Conservation (phyloP, 257 asterid genomes). For the Ligustrum vulgare region DNA sequence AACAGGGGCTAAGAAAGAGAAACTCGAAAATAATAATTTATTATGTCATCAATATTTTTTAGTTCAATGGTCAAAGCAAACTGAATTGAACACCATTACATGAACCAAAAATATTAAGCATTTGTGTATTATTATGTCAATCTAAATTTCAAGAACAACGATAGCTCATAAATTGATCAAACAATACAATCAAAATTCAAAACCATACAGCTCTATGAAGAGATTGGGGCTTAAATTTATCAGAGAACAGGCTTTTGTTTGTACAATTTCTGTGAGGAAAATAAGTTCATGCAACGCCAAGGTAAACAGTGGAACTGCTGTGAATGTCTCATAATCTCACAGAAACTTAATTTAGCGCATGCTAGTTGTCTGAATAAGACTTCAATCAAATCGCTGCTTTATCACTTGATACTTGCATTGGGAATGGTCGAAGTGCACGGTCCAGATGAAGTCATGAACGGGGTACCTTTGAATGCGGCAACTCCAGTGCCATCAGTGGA, state of each 20-base stretch:
- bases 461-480: constrained; percentile 83
- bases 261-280: not conserved
- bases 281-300: too few relatives aligned
- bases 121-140: too few relatives aligned
- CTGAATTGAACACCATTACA: too few relatives aligned
- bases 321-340: too few relatives aligned
- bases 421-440: constrained; percentile 81
- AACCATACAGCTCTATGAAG: not conserved
- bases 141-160: not conserved
- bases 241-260: not conserved
- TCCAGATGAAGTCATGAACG: constrained; percentile 89
- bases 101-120: too few relatives aligned
- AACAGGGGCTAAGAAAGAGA: too few relatives aligned
- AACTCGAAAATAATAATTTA: too few relatives aligned
- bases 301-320: too few relatives aligned
- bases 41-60: too few relatives aligned
- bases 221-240: not conserved
- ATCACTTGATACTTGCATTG: constrained; percentile 62
- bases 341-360: not conserved
- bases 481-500: constrained; percentile 72
- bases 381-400: not conserved
- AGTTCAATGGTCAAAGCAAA: too few relatives aligned
- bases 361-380: not conserved
- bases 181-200: not conserved
- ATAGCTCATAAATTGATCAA: not conserved